A percentile compares a stretch with the other conserved stretches of the same genome.
Conservation (phyloP, 352 stramenopile species). For the Phytophthora hybrid region DNA sequence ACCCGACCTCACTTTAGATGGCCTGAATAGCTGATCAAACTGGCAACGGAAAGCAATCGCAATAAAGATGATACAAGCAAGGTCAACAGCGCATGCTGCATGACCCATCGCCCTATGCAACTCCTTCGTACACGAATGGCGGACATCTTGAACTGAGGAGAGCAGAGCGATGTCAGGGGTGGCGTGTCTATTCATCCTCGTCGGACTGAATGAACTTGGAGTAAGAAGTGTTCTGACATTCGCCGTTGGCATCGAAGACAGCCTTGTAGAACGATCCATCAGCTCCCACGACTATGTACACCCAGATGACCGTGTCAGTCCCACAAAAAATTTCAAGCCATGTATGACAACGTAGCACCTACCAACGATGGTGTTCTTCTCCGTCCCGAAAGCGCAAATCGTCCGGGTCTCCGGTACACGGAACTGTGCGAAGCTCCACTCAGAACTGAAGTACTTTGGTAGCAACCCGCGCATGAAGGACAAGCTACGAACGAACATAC, state of each 20-base stretch:
- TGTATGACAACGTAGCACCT: slow-evolving; percentile 23
- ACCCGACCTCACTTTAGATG: slow-evolving; percentile 38
- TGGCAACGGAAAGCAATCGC: slow-evolving; percentile 27
- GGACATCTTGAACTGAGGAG: slow-evolving; percentile 21
- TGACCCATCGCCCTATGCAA: slow-evolving; percentile 23
- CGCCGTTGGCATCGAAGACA: slow-evolving; percentile 86
- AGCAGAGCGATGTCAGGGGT: slow-evolving; percentile 16
- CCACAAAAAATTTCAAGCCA: neutral
- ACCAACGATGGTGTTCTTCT: slow-evolving; percentile 95
- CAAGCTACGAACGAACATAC: slow-evolving; percentile 52
- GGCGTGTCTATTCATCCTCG: slow-evolving; percentile 79
- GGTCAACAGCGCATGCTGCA: slow-evolving; percentile 29
- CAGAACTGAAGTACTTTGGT: slow-evolving; percentile 94
- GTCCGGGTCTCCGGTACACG: slow-evolving; percentile 91
- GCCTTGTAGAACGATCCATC: slow-evolving; percentile 92
- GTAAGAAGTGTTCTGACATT: slow-evolving; percentile 92
- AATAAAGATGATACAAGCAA: slow-evolving; percentile 56
- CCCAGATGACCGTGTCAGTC: too few relatives aligned
- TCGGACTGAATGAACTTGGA: slow-evolving; percentile 92
- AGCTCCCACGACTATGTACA: slow-evolving; percentile 72
- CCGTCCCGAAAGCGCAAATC: slow-evolving; percentile 93
- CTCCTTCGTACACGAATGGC: slow-evolving; percentile 20
- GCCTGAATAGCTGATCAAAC: slow-evolving; percentile 34
- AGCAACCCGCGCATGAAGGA: slow-evolving; percentile 92
- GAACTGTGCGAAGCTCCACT: slow-evolving; percentile 96